phyloP scores from a whole-genome alignment of 2,329 filamentous ascomycete genomes.

The Diaporthe helianthi region DNA sequence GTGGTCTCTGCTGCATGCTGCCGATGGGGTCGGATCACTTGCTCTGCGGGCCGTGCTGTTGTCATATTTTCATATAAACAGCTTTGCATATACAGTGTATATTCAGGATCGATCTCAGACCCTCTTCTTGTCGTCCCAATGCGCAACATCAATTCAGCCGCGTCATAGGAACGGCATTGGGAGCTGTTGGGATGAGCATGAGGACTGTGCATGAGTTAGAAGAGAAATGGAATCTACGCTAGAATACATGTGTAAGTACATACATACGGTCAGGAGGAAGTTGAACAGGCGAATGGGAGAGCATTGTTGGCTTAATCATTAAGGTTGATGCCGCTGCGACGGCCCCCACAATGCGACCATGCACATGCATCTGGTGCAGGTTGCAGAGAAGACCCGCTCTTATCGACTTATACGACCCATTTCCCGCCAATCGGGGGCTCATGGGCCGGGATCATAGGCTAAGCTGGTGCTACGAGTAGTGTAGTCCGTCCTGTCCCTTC shows the following conservation, averaged over 20 bases:
- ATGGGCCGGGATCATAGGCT: constrained; percentile 13
- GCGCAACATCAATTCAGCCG: not conserved
- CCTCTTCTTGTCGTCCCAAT: not conserved
- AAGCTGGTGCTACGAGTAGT: too few relatives aligned
- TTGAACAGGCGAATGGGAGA: not conserved
- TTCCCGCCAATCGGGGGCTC: constrained; percentile 16
- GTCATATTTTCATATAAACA: too few relatives aligned
- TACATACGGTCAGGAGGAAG: not conserved
- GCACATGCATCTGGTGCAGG: constrained; percentile 10
- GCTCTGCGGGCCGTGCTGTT: not conserved
- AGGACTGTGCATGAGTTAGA: not conserved
- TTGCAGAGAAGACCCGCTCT: constrained; percentile 19
- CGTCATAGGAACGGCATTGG: not conserved
- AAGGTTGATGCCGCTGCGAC: constrained; percentile 14
- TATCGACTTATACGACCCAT: constrained; percentile 20
- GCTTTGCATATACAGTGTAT: not conserved
- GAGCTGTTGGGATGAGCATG: not conserved
- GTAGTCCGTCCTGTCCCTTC: too few relatives aligned
- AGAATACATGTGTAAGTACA: too few relatives aligned
- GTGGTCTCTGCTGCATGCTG: not conserved
- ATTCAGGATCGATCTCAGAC: not conserved
- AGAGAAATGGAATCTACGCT: not conserved
- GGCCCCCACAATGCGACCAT: constrained; percentile 7
- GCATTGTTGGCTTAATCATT: not conserved
- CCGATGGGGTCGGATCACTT: not conserved